Evolutionary conservation across 1,284 basidiomycete species (phyloP), one percentile per base, ranked within the genome.

Genomic region (Ceratobasidium papillatum): DNA sequence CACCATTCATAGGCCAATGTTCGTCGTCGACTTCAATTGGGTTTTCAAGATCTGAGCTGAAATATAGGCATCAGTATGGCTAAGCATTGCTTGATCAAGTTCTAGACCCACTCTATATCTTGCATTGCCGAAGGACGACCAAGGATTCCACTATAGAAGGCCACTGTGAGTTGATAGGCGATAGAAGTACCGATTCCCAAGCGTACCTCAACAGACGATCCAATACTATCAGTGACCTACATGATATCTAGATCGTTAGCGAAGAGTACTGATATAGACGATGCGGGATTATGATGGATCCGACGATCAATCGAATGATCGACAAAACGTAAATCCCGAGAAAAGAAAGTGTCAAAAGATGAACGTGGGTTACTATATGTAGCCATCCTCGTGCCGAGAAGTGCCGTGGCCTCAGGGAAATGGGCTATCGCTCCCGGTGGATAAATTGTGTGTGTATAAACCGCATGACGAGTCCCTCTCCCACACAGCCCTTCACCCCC

Each of bases 1-100:
- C 43, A 8, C 58, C 58, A 3, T 25, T 34, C 12, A 62, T 22
- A 2, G 69, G 69, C 69, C 69, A 72, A 30, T 51, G 25, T 36
- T 72, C 69, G 45, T 72, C 69, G 19, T 72, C 69, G 1, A 62
- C 49, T 27, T 72, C 69, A 25, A 72, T 36, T 8, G 58, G 45
- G n/a, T 49, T 36, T 11, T 62, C 69, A 11, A 72, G 38, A 41
- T 72, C 69, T 7, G 58, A 61, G 30, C 69, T 72, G 30, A 11
- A 47, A 2, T n/a, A 47, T 11, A 36, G 12, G 30, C 2, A 56
- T 56, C 52, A 56, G 52, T 25, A 5, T 7, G 5, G 51, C 27
- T 52, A n/a, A n/a, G n/a, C n/a, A 25, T 52, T 3, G 30, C 25
- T 17, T 8, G 52, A 3, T 14, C 11, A 56, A 30, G 52, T 32